Percentiles rank a stretch among this genome's conserved stretches.
Evolutionary conservation across 1,139 yeast species (phyloP).

Genomic region (Saccharomyces hybrid): DNA sequence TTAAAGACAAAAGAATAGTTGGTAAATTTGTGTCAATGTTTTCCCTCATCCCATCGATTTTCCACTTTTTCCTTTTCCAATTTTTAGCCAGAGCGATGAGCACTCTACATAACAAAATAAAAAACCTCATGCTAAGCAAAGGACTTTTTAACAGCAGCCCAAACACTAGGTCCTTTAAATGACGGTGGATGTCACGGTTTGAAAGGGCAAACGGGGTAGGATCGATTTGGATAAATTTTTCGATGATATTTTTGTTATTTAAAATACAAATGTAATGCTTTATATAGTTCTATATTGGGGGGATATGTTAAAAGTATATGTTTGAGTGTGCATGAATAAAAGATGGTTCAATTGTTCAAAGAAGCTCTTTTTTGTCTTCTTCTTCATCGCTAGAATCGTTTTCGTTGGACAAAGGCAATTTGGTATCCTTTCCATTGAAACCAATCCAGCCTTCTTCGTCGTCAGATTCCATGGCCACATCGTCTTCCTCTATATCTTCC

Average conservation of each 20-base stretch:
- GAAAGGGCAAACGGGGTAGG: background rate
- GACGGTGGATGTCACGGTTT: background rate
- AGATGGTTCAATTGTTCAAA: background rate
- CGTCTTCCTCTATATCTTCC: slow-evolving; percentile 28
- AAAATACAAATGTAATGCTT: slow-evolving; percentile 1
- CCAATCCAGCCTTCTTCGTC: slow-evolving; percentile 31
- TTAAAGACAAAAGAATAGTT: background rate
- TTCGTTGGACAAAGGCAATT: slow-evolving; percentile 17
- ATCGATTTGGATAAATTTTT: background rate
- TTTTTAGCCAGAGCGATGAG: background rate
- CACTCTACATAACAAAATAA: background rate
- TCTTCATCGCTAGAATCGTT: slow-evolving; percentile 20
- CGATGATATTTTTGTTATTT: background rate
- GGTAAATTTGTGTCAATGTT: background rate
- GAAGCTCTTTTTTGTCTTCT: slow-evolving; percentile 9
- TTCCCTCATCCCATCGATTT: slow-evolving; percentile 1
- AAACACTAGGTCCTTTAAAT: background rate
- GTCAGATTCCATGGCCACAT: slow-evolving; percentile 17
- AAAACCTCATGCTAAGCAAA: background rate
- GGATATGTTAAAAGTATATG: background rate
- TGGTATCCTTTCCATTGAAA: slow-evolving; percentile 20
- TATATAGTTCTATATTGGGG: slow-evolving; percentile 2
- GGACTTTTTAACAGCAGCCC: background rate
- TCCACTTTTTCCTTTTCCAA: background rate
- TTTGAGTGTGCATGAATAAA: background rate